A percentile compares a stretch with the other conserved stretches of the same genome.
These are phyloP conservation scores for Cordyceps farinosa DNA, from an alignment of 2,329 filamentous ascomycete species.

Conservation along the genomic window DNA sequence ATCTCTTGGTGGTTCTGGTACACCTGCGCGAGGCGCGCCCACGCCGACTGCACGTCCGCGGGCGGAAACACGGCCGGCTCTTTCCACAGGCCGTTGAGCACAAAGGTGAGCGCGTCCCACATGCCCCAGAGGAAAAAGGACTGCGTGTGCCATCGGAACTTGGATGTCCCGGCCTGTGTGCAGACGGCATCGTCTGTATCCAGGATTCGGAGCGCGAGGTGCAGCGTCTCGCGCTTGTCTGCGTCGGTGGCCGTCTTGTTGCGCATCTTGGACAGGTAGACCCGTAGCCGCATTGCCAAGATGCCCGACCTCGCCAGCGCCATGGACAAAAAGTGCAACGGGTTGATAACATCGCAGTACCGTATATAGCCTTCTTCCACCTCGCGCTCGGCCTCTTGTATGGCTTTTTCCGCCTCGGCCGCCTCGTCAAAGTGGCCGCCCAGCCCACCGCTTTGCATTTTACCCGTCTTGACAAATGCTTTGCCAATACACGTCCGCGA, in stretches of 20 bases:
- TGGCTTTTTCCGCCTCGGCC: conserved; percentile 31
- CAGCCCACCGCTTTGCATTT: not conserved
- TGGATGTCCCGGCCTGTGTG: conserved; percentile 23
- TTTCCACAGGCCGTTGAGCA: conserved; percentile 28
- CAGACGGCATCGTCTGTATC: conserved; percentile 33
- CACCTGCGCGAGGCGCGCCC: conserved; percentile 27
- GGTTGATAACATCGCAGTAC: conserved; percentile 41
- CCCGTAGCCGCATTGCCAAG: conserved; percentile 25
- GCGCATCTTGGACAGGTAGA: conserved; percentile 23
- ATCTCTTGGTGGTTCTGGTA: conserved; percentile 30
- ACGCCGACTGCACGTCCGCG: conserved; percentile 22
- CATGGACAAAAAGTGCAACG: conserved; percentile 34
- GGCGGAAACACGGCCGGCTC: conserved; percentile 22
- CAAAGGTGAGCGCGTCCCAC: conserved; percentile 32
- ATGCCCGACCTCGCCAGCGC: conserved; percentile 27
- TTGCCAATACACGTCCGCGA: conserved; percentile 38
- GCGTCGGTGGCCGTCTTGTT: conserved; percentile 26
- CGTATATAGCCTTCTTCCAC: conserved; percentile 41
- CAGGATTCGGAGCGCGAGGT: conserved; percentile 35
- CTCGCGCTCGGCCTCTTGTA: conserved; percentile 38
- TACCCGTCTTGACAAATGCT: conserved; percentile 28
- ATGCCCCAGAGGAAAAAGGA: conserved; percentile 34
- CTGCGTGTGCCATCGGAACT: conserved; percentile 31
- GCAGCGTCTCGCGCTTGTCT: conserved; percentile 26
- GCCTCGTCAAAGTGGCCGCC: conserved; percentile 22